A percentile compares a stretch with the other conserved stretches of the same genome.
Conservation (phyloP, 192 early-diverging fungal genomes). For the Glomus cerebriforme region DNA sequence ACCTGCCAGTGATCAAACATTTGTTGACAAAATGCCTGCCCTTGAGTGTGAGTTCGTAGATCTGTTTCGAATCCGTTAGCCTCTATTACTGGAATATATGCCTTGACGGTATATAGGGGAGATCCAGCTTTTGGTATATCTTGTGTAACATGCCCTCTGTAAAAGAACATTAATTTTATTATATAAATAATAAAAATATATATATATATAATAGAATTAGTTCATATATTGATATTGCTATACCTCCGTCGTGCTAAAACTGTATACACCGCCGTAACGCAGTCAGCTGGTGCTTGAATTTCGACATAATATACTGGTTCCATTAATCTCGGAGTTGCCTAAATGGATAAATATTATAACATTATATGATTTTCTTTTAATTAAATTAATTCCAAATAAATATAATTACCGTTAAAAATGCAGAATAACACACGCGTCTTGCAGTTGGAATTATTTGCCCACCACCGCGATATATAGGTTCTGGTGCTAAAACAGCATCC, state of each 20-base stretch:
- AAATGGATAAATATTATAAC: constrained; percentile 3
- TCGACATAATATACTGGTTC: constrained; percentile 97
- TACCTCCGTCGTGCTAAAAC: constrained; percentile 84
- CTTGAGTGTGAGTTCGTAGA: constrained; percentile 92
- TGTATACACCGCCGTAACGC: constrained; percentile 92
- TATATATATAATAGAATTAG: neutral
- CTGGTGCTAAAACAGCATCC: constrained; percentile 77
- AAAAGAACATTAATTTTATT: no score
- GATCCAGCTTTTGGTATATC: constrained; percentile 95
- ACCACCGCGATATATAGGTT: constrained; percentile 89
- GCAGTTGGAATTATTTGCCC: constrained; percentile 98
- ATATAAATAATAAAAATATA: constrained; percentile 16
- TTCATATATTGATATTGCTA: neutral
- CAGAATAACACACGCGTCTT: constrained; percentile 94
- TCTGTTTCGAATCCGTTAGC: constrained; percentile 97
- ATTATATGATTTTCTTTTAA: neutral
- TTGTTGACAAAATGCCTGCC: constrained; percentile 97
- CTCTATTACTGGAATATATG: constrained; percentile 95
- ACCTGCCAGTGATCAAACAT: constrained; percentile 97
- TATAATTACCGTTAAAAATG: constrained; percentile 80
- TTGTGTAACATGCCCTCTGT: constrained; percentile 92
- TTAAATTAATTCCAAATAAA: neutral
- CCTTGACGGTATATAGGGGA: constrained; percentile 90
- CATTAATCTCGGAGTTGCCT: constrained; percentile 95
- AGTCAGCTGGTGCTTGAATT: constrained; percentile 95